Conservation (phyloP, 2,329 filamentous ascomycete genomes). For the Chrysoporthe deuterocubensis region DNA sequence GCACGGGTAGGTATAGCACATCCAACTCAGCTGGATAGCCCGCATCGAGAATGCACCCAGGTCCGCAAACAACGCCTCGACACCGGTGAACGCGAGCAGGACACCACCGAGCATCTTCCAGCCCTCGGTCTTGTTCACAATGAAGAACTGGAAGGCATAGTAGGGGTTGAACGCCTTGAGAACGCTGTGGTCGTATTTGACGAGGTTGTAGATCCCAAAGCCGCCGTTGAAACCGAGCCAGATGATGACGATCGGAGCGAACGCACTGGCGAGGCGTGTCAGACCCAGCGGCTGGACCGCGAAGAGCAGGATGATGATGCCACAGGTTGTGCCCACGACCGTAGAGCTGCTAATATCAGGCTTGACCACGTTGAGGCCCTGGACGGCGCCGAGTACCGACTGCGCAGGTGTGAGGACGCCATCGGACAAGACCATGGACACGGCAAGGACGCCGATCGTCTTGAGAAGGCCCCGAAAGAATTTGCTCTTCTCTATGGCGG, state of each 20-base stretch:
- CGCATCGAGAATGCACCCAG: constrained; percentile 71
- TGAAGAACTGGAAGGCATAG: constrained; percentile 63
- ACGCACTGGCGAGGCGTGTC: constrained; percentile 58
- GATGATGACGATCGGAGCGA: constrained; percentile 67
- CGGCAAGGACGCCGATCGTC: constrained; percentile 64
- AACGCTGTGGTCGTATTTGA: constrained; percentile 54
- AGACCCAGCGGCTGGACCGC: constrained; percentile 66
- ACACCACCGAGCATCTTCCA: constrained; percentile 70
- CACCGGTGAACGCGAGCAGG: constrained; percentile 74
- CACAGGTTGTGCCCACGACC: constrained; percentile 67
- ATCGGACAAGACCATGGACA: constrained; percentile 67
- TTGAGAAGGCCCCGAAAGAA: constrained; percentile 59
- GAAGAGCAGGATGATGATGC: constrained; percentile 66
- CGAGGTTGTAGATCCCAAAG: constrained; percentile 66
- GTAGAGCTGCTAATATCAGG: constrained; percentile 57
- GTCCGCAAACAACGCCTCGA: constrained; percentile 77
- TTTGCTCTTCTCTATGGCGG: constrained; percentile 59
- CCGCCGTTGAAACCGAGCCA: constrained; percentile 66
- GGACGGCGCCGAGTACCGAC: constrained; percentile 69
- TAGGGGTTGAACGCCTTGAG: constrained; percentile 60
- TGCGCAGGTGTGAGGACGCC: constrained; percentile 70
- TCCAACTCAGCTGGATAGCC: constrained; percentile 74
- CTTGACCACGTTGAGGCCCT: constrained; percentile 62
- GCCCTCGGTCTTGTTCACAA: constrained; percentile 59
- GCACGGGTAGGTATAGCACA: constrained; percentile 69